Percentiles rank a stretch among this genome's conserved stretches.
Evolutionary conservation across 192 early-diverging fungal species (phyloP).

Genomic region (Mortierella claussenii): DNA sequence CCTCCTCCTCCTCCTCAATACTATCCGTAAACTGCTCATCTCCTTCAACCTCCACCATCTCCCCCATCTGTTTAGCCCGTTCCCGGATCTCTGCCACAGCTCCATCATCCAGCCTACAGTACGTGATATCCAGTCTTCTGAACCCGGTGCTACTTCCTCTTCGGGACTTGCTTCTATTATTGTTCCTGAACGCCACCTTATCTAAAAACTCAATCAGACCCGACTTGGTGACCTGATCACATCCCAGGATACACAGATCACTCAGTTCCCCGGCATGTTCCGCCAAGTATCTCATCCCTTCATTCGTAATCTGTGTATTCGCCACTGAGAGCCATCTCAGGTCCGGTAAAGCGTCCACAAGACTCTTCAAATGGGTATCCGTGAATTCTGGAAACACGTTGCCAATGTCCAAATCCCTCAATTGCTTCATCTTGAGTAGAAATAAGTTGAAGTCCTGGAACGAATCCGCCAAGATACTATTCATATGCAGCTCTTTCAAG

Average conservation of each 20-base stretch:
- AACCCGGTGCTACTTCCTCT: no score
- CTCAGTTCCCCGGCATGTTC: conserved; percentile 22
- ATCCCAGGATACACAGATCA: conserved; percentile 47
- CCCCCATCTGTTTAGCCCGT: conserved; percentile 13
- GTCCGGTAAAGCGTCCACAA: conserved; percentile 24
- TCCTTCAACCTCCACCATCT: conserved; percentile 34
- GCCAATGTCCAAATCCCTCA: conserved; percentile 40
- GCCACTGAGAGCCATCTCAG: conserved; percentile 46
- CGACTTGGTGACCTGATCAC: conserved; percentile 43
- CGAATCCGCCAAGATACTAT: conserved; percentile 44
- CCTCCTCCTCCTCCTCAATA: conserved; percentile 31
- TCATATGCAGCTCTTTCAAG: conserved; percentile 44
- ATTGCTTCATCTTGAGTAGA: conserved; percentile 12
- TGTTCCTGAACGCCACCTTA: conserved; percentile 3
- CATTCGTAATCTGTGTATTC: conserved; percentile 47
- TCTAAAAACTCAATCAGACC: conserved; percentile 36
- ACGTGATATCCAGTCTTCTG: conserved; percentile 32
- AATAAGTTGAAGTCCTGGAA: conserved; percentile 40
- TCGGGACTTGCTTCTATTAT: no score
- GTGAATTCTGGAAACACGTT: conserved; percentile 45
- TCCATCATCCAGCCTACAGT: conserved; percentile 34
- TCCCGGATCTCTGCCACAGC: conserved; percentile 44
- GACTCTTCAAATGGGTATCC: conserved; percentile 29
- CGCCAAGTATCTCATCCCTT: conserved; percentile 22
- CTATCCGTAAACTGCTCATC: conserved; percentile 48